Conservation (phyloP, 345 rosid genomes). For the Salix dunnii region DNA sequence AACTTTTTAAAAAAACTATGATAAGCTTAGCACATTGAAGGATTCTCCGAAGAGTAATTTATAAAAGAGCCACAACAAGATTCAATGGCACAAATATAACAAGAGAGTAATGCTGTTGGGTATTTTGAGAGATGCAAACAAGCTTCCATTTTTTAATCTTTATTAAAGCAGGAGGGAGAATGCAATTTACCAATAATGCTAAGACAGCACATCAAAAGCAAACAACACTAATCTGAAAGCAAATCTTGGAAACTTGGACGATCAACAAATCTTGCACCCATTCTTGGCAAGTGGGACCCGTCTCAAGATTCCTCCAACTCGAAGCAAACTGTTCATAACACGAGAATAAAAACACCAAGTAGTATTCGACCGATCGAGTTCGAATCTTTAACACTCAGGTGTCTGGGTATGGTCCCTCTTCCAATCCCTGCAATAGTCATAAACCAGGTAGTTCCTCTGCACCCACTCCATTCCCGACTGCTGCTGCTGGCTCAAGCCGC, state of each 20-base stretch:
- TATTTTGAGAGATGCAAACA: neutral
- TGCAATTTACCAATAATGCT: neutral
- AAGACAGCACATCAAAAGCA: neutral
- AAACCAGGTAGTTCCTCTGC: slow-evolving; percentile 65
- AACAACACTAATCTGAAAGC: neutral
- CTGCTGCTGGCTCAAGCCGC: slow-evolving; percentile 61
- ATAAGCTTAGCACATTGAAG: no score
- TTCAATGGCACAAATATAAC: no score
- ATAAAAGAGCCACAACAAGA: no score
- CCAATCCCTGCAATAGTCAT: slow-evolving; percentile 78
- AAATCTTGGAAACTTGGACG: slow-evolving; percentile 37
- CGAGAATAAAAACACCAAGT: no score
- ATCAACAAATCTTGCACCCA: slow-evolving; percentile 34
- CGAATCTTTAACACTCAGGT: slow-evolving; percentile 63
- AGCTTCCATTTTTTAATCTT: neutral
- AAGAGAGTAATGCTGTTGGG: neutral
- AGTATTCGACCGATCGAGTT: no score
- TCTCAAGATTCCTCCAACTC: slow-evolving; percentile 36
- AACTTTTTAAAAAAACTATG: no score
- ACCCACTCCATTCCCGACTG: slow-evolving; percentile 63
- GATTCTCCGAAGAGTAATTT: neutral
- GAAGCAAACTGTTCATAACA: neutral
- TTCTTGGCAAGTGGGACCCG: slow-evolving; percentile 35
- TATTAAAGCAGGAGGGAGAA: neutral
- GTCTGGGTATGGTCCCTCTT: slow-evolving; percentile 64